Evolutionary conservation across 2,329 filamentous ascomycete genomes (phyloP).

Genomic region (Ophiostoma ulmi): DNA sequence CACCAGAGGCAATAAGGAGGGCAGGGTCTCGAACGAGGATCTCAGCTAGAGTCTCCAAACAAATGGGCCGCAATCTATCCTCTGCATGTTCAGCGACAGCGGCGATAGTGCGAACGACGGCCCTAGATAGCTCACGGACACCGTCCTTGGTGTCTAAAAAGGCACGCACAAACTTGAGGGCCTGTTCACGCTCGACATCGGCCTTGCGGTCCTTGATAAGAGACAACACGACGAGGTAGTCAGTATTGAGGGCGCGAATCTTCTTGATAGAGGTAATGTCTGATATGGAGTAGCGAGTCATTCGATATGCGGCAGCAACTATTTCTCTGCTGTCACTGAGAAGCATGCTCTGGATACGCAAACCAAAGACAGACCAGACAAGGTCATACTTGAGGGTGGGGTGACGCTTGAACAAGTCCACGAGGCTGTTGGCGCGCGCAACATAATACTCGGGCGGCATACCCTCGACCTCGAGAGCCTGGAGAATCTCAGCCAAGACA

Average conservation of each 20-base stretch:
- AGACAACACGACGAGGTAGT: constrained; percentile 86
- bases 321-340: constrained; percentile 94
- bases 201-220: constrained; percentile 93
- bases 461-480: constrained; percentile 79
- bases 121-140: constrained; percentile 77
- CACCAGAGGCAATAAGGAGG: constrained; percentile 75
- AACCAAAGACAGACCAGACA: constrained; percentile 90
- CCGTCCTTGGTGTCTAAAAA: constrained; percentile 96
- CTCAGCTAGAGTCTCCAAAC: constrained; percentile 86
- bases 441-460: constrained; percentile 95
- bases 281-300: constrained; percentile 90
- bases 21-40: constrained; percentile 81
- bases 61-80: constrained; percentile 83
- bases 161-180: constrained; percentile 88
- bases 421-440: constrained; percentile 80
- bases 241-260: constrained; percentile 82
- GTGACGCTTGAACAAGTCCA: constrained; percentile 93
- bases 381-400: constrained; percentile 94
- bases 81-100: constrained; percentile 83
- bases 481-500: constrained; percentile 81
- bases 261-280: constrained; percentile 84
- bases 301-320: constrained; percentile 86
- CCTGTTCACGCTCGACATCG: constrained; percentile 95
- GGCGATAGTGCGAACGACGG: constrained; percentile 82
- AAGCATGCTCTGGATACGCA: constrained; percentile 92